Base-by-base conservation (phyloP, 352 stramenopile genomes). In the Thraustotheca clavata region DNA sequence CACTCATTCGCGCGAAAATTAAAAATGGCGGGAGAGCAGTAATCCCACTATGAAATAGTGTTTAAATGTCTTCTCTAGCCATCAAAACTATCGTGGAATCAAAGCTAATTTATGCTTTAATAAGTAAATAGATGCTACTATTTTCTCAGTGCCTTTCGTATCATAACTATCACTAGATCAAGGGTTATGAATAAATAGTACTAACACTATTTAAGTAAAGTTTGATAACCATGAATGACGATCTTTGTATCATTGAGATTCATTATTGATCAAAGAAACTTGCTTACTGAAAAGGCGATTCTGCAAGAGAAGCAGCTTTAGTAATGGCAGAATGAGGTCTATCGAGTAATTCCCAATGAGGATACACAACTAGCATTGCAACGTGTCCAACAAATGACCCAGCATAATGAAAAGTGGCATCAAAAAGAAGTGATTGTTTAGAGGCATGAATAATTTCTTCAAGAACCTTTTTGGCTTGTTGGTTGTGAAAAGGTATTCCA, bases 1-100 rank as follows among this genome's bases (percentile, higher is more conserved):
- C 54, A 31, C 54, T 62, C 54, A 62, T 62, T 4, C 11, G 7
- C 22, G 4, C 27, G n/a, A n/a, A 43, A 2, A 61, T 59, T 34
- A 36, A 59, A 59, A 47, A 31, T 43, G 38, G 38, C 38, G 38
- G 38, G 16, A 43, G 20, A 43, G 16, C 38, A 43, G 16, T 16
- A 16, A 43, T 18, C 16, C 16, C 16, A 16, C 38, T 43, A 16
- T 43, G 38, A 43, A 43, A 43, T 43, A 43, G 38, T 43, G 38
- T 43, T 16, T 20, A 43, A 43, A n/a, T n/a, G n/a, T n/a, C n/a
- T n/a, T n/a, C n/a, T n/a, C n/a, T n/a, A n/a, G n/a, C n/a, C n/a
- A n/a, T n/a, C n/a, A n/a, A n/a, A n/a, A n/a, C n/a, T n/a, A n/a
- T n/a, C n/a, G n/a, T n/a, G n/a, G n/a, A n/a, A n/a, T n/a, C n/a